Evolutionary conservation across 371 early-diverging fungal species (phyloP).

Genomic region (Mucor indicus): DNA sequence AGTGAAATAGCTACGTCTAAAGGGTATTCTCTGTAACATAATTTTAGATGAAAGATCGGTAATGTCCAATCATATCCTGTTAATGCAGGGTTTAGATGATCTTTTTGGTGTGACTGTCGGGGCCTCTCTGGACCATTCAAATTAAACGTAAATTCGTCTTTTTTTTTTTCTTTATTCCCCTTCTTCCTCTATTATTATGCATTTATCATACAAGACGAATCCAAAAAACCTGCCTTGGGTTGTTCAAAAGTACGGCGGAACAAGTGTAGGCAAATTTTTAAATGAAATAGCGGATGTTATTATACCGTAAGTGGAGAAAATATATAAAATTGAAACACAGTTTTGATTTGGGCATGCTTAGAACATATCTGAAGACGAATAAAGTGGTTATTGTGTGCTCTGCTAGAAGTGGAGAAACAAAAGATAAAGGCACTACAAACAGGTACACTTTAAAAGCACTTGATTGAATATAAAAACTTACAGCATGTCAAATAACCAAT

Average conservation of each 20-base stretch:
- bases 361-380: conserved; percentile 44
- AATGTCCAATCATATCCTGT: too few relatives aligned
- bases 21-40: too few relatives aligned
- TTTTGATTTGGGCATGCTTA: background rate
- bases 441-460: conserved; percentile 26
- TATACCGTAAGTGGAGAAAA: conserved; percentile 44
- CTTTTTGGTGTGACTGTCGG: too few relatives aligned
- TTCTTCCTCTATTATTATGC: too few relatives aligned
- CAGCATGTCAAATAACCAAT: background rate
- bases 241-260: conserved; percentile 89
- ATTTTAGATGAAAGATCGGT: too few relatives aligned
- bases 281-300: conserved; percentile 56
- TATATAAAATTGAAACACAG: background rate
- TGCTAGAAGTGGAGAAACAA: conserved; percentile 76
- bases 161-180: background rate
- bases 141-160: background rate
- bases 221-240: conserved; percentile 52
- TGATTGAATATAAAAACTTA: background rate
- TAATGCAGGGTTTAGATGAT: too few relatives aligned
- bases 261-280: conserved; percentile 82
- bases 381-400: conserved; percentile 81
- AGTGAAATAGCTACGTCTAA: background rate
- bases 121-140: too few relatives aligned
- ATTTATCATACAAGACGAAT: conserved; percentile 17
- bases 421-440: conserved; percentile 77